Evolutionary conservation across 176 grass and related monocot species (phyloP), one percentile per base, ranked within the genome.

Genomic region (Lolium perenne): DNA sequence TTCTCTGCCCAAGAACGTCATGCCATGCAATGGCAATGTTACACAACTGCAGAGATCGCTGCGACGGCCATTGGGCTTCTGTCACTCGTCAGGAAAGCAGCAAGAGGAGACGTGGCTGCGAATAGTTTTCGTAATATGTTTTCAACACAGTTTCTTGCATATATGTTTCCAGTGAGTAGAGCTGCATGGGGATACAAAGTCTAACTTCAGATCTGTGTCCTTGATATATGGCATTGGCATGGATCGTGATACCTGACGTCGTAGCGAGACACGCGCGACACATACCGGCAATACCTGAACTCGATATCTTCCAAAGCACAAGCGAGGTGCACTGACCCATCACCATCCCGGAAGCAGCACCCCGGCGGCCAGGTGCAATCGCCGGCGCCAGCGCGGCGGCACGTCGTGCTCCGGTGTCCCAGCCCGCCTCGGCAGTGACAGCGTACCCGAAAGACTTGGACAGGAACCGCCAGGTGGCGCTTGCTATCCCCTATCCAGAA

Each of bases 51-150:
- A 26, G 55, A 26, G 7, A 74, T 50, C 21, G 7, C 22, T 61
- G 71, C 41, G 10, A 22, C 45, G 41, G 22, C 64, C 64, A 58
- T 58, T 77, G 41, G 58, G 46, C 78, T 3, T 56, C 50, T 65
- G 59, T 76, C 68, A 64, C 43, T 17, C 32, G 85, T 66, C 49
- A 68, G 60, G 20, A 56, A 71, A 25, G 65, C 68, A 71, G 17
- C 49, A 59, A 21, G 47, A 65, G 60, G 23, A 67, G 25, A 54
- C 70, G 76, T 32, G 77, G 25, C 9, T 26, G 13, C 18, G 9
- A 64, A 57, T 4, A 46, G 35, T 32, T 18, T 35, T 35, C 32
- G 32, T 35, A 35, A 35, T 35, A 35, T 35, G 32, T 35, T 35
- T 51, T 45, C 40, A 8, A 32, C 45, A 40, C 75, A 32, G 50